These are phyloP conservation scores for Salix exigua DNA, from an alignment of 345 rosid genomes.

Conservation along the genomic window DNA sequence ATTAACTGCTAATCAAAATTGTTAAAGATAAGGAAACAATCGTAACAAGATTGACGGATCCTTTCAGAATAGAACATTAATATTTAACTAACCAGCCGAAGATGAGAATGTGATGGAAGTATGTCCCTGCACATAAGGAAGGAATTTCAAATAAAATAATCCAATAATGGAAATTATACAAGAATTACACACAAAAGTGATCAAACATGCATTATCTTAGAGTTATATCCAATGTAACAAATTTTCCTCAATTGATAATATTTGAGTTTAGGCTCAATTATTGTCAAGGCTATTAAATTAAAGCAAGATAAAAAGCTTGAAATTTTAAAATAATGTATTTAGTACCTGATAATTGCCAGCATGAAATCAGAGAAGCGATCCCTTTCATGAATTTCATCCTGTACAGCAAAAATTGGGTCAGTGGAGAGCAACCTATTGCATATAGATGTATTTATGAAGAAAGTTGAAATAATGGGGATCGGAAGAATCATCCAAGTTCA, in stretches of 20 bases:
- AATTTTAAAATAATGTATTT: background rate
- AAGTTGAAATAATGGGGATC: background rate
- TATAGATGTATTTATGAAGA: background rate
- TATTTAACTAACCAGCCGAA: constrained; percentile 77
- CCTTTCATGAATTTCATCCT: constrained; percentile 99
- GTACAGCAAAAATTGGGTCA: constrained; percentile 31
- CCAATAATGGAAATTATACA: background rate
- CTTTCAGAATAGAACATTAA: background rate
- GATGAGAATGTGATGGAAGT: constrained; percentile 70
- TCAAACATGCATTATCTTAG: background rate
- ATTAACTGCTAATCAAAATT: constrained; percentile 4
- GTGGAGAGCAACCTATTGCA: constrained; percentile 15
- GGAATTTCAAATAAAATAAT: constrained; percentile 14
- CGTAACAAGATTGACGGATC: background rate
- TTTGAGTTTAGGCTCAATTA: background rate
- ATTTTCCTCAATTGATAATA: background rate
- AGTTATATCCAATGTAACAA: too few species aligned
- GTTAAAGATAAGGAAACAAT: background rate
- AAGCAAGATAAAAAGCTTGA: constrained; percentile 9
- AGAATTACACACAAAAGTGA: background rate
- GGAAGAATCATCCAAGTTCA: background rate
- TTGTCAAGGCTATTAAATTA: background rate
- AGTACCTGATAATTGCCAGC: constrained; percentile 53
- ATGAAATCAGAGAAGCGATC: constrained; percentile 93
- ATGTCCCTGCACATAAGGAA: constrained; percentile 66